These are phyloP conservation scores for Acanthamoeba lenticulata DNA, from an alignment of 208 protist species.

Conservation along the genomic window DNA sequence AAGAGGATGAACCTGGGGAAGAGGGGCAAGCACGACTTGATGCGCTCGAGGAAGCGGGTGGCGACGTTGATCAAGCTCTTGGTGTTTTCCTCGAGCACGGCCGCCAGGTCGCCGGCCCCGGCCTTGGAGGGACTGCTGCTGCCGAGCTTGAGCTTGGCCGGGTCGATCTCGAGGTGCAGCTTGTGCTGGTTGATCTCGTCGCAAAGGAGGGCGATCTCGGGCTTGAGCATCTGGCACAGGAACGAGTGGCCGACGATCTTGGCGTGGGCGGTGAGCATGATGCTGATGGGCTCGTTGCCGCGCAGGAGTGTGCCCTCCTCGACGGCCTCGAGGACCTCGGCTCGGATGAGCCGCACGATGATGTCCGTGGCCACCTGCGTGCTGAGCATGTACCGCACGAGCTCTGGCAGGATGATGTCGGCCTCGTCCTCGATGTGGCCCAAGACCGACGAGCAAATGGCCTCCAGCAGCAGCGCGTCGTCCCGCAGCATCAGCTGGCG, in stretches of 20 bases:
- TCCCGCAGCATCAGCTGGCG: background rate
- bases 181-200: background rate
- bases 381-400: constrained; percentile 1
- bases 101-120: background rate
- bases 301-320: constrained; percentile 30
- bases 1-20: background rate
- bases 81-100: background rate
- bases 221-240: constrained; percentile 2
- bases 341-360: background rate
- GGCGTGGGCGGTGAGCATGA: constrained; percentile 20
- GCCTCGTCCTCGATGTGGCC: background rate
- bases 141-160: background rate
- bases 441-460: background rate
- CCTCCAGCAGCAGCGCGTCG: background rate
- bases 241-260: background rate
- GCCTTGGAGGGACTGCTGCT: no score
- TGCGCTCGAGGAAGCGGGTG: background rate
- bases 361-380: background rate
- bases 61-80: background rate
- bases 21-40: background rate
- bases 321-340: background rate
- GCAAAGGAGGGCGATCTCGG: background rate
- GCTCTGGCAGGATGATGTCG: background rate
- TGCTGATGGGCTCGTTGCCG: constrained; percentile 21
- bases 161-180: background rate